These are phyloP conservation scores for Microdochium paspali DNA, from an alignment of 2,329 filamentous ascomycete genomes.

Conservation along the genomic window DNA sequence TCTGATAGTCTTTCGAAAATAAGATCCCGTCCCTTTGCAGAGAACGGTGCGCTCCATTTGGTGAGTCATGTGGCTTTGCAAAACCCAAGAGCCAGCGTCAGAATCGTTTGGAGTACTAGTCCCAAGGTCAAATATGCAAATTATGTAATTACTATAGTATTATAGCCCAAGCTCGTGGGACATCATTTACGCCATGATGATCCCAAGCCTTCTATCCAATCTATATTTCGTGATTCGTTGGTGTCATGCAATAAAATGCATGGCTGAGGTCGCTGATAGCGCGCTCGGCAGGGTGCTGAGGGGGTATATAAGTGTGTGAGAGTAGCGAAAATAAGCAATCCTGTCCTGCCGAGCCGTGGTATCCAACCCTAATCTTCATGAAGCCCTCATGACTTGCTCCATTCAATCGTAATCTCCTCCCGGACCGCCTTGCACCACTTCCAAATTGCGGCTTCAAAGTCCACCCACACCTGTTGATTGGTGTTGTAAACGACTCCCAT, in stretches of 20 bases:
- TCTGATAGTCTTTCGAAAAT: too few species aligned
- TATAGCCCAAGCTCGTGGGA: too few species aligned
- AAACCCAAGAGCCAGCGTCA: too few species aligned
- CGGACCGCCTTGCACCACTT: slow-evolving; percentile 77
- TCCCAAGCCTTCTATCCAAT: too few species aligned
- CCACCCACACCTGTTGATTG: slow-evolving; percentile 60
- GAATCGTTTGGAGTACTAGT: too few species aligned
- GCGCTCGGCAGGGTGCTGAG: neutral
- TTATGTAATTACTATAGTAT: too few species aligned
- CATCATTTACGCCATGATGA: too few species aligned
- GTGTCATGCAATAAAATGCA: neutral
- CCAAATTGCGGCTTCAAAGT: slow-evolving; percentile 75
- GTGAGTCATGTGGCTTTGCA: too few species aligned
- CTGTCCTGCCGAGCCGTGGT: neutral
- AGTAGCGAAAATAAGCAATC: neutral
- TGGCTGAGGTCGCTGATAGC: neutral
- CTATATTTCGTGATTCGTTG: neutral
- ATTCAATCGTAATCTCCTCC: slow-evolving; percentile 70
- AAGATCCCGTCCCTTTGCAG: too few species aligned
- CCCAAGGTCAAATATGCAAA: too few species aligned
- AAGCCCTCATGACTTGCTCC: slow-evolving; percentile 12
- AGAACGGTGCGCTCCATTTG: too few species aligned
- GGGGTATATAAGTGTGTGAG: neutral
- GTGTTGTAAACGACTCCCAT: slow-evolving; percentile 76
- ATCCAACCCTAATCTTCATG: neutral